Percentiles rank a stretch among this genome's conserved stretches.
phyloP scores from a whole-genome alignment of 2,329 filamentous ascomycete genomes.

The Colletotrichum higginsianum region DNA sequence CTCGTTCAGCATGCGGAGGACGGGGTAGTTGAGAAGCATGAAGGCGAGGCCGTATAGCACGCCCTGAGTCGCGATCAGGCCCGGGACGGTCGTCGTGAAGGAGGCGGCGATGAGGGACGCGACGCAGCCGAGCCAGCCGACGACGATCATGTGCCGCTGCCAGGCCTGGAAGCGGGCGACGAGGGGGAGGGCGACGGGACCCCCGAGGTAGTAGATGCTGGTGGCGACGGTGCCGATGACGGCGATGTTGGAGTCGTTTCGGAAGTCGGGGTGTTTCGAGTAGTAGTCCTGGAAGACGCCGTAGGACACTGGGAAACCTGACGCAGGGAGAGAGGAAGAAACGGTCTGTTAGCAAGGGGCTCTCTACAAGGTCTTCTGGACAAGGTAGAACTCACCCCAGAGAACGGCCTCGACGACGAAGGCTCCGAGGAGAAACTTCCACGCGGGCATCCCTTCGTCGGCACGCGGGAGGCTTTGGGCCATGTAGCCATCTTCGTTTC shows the following conservation, averaged over 20 bases:
- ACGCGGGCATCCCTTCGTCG: neutral
- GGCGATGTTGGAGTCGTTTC: conserved; percentile 44
- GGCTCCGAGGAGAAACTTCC: conserved; percentile 1
- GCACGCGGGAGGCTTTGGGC: too few relatives aligned
- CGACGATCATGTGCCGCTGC: conserved; percentile 33
- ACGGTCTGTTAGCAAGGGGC: neutral
- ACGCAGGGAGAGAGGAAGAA: too few relatives aligned
- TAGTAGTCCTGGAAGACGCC: conserved; percentile 52
- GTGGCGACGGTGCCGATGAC: conserved; percentile 47
- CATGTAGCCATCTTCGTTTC: too few relatives aligned
- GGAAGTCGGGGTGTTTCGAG: conserved; percentile 45
- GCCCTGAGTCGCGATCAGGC: conserved; percentile 48
- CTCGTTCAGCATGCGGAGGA: conserved; percentile 59
- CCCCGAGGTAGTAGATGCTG: conserved; percentile 46
- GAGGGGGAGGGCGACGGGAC: conserved; percentile 45
- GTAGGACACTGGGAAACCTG: conserved; percentile 48
- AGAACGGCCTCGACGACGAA: conserved; percentile 18
- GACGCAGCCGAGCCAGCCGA: conserved; percentile 20
- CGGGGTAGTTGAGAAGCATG: conserved; percentile 56
- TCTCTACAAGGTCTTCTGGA: fast-evolving
- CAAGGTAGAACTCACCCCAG: neutral
- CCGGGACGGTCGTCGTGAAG: conserved; percentile 44
- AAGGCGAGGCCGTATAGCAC: conserved; percentile 52
- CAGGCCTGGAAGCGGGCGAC: conserved; percentile 44
- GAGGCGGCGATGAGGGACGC: conserved; percentile 36